Evolutionary conservation across 2,329 filamentous ascomycete species (phyloP), one percentile per base, ranked within the genome.

Genomic region (Pestalotiopsis sp.): DNA sequence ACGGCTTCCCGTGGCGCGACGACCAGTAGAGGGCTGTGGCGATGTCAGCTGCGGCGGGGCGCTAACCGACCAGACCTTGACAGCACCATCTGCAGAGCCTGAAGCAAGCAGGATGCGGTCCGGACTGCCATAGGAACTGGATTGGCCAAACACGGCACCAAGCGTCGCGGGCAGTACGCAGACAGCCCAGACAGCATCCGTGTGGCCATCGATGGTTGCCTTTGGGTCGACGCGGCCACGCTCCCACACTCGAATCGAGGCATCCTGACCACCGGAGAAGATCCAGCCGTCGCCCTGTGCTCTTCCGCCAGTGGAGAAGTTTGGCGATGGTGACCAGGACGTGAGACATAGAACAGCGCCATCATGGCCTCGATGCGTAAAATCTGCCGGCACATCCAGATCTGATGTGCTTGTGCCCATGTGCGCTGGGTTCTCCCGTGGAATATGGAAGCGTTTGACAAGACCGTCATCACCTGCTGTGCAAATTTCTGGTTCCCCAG

Each of bases 381-480:
- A 98, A 80, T 96, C 96, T 72, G 94, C 95, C 39, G 90, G 91
- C 11, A 98, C 94, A 77, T 99, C 96, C 27, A 98, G 87, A 78
- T 98, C 96, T 36, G 90, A 93, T 65, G 88, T 86, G 23, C 86
- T 87, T 72, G 84, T 79, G 13, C 80, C 82, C 6, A 81, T 73
- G 81, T 89, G 78, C 78, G 83, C 75, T 73, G 84, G 80, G 68
- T 92, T 92, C 72, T 95, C 92, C 57, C 93, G 91, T 11, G 96
- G 96, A 70, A 99, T 94, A 75, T 97, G 95, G 91, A 97, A 99
- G 66, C 96, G 90, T 81, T 99, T 99, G 79, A 99, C 93, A 75
- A 95, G 92, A 68, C 95, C 95, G 78, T 99, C 96, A 75, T 99
- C 96, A 68, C 95, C 94, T 64, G 93, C 94, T 3, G 95, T 99